Base-by-base conservation (phyloP, 345 rosid species). In the Gynandropsis gynandra region DNA sequence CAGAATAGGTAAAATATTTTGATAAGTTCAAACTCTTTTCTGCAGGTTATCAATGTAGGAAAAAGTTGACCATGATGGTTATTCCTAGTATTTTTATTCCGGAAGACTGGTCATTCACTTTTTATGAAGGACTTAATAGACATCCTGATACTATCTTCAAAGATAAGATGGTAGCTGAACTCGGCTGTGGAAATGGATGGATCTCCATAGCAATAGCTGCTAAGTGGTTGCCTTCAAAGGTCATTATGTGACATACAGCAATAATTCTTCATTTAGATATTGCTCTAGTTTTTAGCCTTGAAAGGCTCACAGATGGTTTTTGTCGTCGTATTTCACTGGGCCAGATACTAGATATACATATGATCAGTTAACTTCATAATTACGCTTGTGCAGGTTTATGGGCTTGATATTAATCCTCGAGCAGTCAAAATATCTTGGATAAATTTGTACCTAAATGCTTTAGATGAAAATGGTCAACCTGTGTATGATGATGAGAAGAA, bases 181-280 rank as follows among this genome's bases (percentile, higher is more conserved):
- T 84, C 68, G 94, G 94, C 27, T 84, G 94, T 62, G 94, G 94
- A 49, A 84, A 84, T 31, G 94, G 94, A 52, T 84, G 94, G 88
- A 84, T 81, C 61, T 65, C 83, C 24, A 76, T 84, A 57, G 94
- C 94, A 35, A 63, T 81, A 71, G 85, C 83, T 39, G 85, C 72
- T 21, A 84, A 84, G 66, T 81, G 94, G 85, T 64, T 70, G 67
- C 88, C 94, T 53, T 63, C 59, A 24, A 81, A 80, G 43, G 43
- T 40, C 13, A 13, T 13, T 40, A 14, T 40, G 6, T 14, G 15
- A 11, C 13, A 40, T 13, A 13, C 29, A 24, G 29, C 29, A 2
- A 2, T 24, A 24, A 2, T 24, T 24, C 5, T 24, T 24, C 29
- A 40, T 12, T 40, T 13, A 4, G 16, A 8, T n/a, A 40, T n/a